Percentiles rank a stretch among this genome's conserved stretches.
These are phyloP conservation scores for Podaxis pistillaris DNA, from an alignment of 768 basidiomycete genomes.

Conservation along the genomic window DNA sequence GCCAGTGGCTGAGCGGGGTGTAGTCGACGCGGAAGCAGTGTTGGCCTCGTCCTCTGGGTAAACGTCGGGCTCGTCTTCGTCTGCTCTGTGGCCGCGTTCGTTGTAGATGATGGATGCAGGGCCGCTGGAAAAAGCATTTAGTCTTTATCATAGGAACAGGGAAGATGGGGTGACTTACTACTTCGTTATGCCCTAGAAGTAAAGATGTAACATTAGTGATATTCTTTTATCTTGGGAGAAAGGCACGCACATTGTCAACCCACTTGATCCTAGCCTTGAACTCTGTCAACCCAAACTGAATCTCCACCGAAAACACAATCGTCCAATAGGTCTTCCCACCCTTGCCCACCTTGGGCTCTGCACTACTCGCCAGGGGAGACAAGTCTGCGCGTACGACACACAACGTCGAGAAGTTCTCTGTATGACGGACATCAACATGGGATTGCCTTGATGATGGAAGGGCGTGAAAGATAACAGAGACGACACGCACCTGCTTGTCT, in stretches of 20 bases:
- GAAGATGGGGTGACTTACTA: constrained; percentile 48
- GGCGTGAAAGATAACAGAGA: not conserved
- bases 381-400: constrained; percentile 79
- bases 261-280: constrained; percentile 83
- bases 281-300: constrained; percentile 81
- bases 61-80: constrained; percentile 68
- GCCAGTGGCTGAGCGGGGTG: constrained; percentile 12
- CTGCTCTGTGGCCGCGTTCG: constrained; percentile 70
- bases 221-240: not conserved
- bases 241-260: constrained; percentile 66
- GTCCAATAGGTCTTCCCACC: constrained; percentile 78
- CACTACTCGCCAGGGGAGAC: constrained; percentile 69
- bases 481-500: constrained; percentile 47
- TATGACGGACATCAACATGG: not conserved
- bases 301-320: constrained; percentile 81
- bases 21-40: constrained; percentile 16
- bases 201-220: constrained; percentile 3
- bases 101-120: constrained; percentile 82
- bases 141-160: constrained; percentile 1
- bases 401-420: constrained; percentile 72
- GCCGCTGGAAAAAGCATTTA: constrained; percentile 42
- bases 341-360: constrained; percentile 61
- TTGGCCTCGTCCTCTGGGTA: constrained; percentile 63
- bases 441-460: not conserved
- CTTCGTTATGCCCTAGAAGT: constrained; percentile 57